These are phyloP conservation scores for Debaryomyces subglobosus DNA, from an alignment of 1,139 yeast genomes.

Conservation along the genomic window DNA sequence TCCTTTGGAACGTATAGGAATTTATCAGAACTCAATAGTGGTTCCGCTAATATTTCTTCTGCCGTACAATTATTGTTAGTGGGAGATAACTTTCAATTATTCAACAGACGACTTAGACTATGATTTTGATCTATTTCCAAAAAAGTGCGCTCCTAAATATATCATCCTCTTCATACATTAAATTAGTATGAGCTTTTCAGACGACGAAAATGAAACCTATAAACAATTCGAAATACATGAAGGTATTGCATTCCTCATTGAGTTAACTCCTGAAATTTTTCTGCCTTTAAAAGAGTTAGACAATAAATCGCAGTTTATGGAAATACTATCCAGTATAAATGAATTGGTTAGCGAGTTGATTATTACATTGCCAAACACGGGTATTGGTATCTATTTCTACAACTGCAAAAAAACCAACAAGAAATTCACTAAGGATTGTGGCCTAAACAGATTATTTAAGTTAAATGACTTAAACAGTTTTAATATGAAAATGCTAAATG, in stretches of 20 bases:
- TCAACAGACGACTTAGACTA: not conserved
- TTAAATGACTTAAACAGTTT: conserved; percentile 40
- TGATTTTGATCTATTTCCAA: conserved; percentile 1
- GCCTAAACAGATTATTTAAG: conserved; percentile 34
- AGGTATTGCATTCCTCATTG: conserved; percentile 65
- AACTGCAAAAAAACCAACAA: conserved; percentile 40
- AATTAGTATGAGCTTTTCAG: conserved; percentile 16
- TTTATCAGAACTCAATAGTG: not conserved
- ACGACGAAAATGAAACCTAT: conserved; percentile 20
- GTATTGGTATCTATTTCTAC: conserved; percentile 67
- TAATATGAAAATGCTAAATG: conserved; percentile 44
- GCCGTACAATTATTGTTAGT: not conserved
- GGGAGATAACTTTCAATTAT: not conserved
- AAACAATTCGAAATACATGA: conserved; percentile 58
- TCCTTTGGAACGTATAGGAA: not conserved
- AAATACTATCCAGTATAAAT: conserved; percentile 55
- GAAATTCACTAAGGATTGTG: conserved; percentile 32
- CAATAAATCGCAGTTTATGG: conserved; percentile 47
- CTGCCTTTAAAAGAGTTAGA: conserved; percentile 35
- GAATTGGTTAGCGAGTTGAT: conserved; percentile 61
- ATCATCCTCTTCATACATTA: not conserved
- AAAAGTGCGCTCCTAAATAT: not conserved
- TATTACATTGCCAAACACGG: conserved; percentile 62
- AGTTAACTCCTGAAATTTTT: conserved; percentile 55
- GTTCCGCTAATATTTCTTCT: not conserved